phyloP scores from a whole-genome alignment of 805 yeast species.

The Spathaspora boniae region DNA sequence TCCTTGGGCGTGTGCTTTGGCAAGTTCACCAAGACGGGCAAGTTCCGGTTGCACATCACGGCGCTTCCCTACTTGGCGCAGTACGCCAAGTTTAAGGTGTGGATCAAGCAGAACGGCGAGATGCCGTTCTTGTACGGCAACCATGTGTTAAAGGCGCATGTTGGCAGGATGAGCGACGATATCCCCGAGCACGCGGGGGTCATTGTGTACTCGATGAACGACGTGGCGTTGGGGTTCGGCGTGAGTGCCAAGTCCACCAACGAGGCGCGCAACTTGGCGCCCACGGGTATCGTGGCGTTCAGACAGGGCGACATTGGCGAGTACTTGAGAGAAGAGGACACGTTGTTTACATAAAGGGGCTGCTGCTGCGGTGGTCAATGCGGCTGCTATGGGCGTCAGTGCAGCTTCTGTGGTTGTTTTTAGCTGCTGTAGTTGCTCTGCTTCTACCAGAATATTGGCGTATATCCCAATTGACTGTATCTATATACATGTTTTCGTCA shows the following conservation, averaged over 20 bases:
- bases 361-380: too few relatives aligned
- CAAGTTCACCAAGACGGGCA: conserved; percentile 95
- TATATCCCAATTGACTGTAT: conserved; percentile 1
- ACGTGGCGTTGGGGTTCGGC: conserved; percentile 92
- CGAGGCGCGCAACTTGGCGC: conserved; percentile 84
- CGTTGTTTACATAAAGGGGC: conserved; percentile 76
- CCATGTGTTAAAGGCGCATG: conserved; percentile 92
- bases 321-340: conserved; percentile 96
- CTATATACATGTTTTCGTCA: conserved; percentile 5
- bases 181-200: conserved; percentile 98
- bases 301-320: conserved; percentile 98
- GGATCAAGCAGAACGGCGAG: conserved; percentile 97
- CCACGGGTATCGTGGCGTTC: conserved; percentile 91
- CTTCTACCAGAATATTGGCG: conserved; percentile 1
- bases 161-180: conserved; percentile 95
- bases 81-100: conserved; percentile 87
- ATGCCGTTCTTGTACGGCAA: conserved; percentile 98
- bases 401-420: too few relatives aligned
- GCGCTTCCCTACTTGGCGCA: conserved; percentile 77
- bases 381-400: too few relatives aligned
- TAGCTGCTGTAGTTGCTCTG: too few relatives aligned
- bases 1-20: conserved; percentile 93
- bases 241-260: conserved; percentile 88
- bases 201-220: conserved; percentile 85
- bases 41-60: conserved; percentile 93